Percentiles rank a stretch among this genome's conserved stretches.
Conservation (phyloP, 805 yeast species). For the Wickerhamiella shivajii region DNA sequence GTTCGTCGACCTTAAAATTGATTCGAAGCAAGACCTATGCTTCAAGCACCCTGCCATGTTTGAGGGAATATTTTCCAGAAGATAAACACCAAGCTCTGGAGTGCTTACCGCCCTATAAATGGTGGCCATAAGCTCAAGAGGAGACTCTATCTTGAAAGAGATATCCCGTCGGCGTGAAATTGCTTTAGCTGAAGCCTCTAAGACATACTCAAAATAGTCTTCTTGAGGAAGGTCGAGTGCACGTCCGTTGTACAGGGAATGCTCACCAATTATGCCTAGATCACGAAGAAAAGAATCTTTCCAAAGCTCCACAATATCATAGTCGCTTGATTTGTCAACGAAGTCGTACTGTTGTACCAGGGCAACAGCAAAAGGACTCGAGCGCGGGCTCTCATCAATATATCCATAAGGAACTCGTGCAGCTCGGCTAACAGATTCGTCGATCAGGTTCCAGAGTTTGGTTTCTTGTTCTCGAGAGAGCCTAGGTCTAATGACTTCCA, state of each 20-base stretch:
- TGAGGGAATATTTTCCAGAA: constrained; percentile 16
- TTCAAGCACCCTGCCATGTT: constrained; percentile 5
- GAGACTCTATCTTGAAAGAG: constrained; percentile 14
- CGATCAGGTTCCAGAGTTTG: constrained; percentile 48
- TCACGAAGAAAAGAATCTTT: constrained; percentile 13
- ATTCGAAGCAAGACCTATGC: not conserved
- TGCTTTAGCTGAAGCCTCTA: constrained; percentile 10
- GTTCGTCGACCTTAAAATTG: constrained; percentile 1
- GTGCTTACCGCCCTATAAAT: constrained; percentile 9
- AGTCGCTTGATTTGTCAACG: constrained; percentile 1
- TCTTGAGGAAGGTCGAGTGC: constrained; percentile 13
- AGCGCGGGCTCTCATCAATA: constrained; percentile 39
- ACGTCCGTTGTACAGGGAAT: too few relatives aligned
- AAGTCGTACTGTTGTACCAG: constrained; percentile 40
- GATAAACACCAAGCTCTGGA: constrained; percentile 9
- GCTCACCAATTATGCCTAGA: constrained; percentile 16
- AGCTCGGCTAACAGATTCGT: constrained; percentile 60
- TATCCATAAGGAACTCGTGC: constrained; percentile 72
- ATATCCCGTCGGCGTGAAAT: constrained; percentile 14
- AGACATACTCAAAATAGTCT: constrained; percentile 17
- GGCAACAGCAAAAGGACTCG: constrained; percentile 43
- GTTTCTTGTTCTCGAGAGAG: constrained; percentile 13
- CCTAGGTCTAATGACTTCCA: constrained; percentile 21
- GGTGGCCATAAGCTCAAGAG: constrained; percentile 17
- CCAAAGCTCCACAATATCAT: constrained; percentile 9